Base-by-base conservation (phyloP, 176 grass and related monocot species). In the Urochloa ruziziensis region DNA sequence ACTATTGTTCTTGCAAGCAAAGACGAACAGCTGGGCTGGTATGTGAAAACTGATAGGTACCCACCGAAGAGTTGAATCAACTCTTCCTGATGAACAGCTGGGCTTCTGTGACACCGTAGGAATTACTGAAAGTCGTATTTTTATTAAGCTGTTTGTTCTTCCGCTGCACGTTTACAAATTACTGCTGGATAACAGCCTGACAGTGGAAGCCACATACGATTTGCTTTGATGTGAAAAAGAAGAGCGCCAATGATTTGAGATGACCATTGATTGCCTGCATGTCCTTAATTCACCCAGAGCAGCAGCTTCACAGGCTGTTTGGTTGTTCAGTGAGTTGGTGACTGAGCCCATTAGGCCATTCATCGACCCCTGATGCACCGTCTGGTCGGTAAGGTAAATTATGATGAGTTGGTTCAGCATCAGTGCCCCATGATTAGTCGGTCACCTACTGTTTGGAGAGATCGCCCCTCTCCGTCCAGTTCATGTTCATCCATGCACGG, bases 1-100 rank as follows among this genome's bases (percentile, higher is more conserved):
- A 24, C 69, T 62, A 11, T 84, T 74, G 48, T 33, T 75, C 82
- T 84, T 89, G 2, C 12, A 80, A 61, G 32, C 42, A 0, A 84
- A 81, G 87, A 11, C 74, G 60, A 27, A 62, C 8, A 76, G 24
- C 76, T 61, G 39, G 69, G 42, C 14, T 75, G 69, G 36, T 36
- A 23, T 27, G 43, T 51, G 52, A 36, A 51, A 74, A 19, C 11
- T 13, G 47, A 59, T 46, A 72, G 18, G 5, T 46, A 53, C 43
- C 33, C 33, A 29, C n/a, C 49, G 37, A 30, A 62, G 21, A 23
- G 27, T 19, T 16, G 72, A 36, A n/a, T n/a, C n/a, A n/a, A n/a
- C n/a, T n/a, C n/a, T n/a, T n/a, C n/a, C n/a, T n/a, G n/a, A n/a
- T n/a, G n/a, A n/a, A n/a, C n/a, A n/a, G n/a, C n/a, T n/a, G n/a